Evolutionary conservation across 257 asterid species (phyloP).

Genomic region (Solanum corneliomulleri): DNA sequence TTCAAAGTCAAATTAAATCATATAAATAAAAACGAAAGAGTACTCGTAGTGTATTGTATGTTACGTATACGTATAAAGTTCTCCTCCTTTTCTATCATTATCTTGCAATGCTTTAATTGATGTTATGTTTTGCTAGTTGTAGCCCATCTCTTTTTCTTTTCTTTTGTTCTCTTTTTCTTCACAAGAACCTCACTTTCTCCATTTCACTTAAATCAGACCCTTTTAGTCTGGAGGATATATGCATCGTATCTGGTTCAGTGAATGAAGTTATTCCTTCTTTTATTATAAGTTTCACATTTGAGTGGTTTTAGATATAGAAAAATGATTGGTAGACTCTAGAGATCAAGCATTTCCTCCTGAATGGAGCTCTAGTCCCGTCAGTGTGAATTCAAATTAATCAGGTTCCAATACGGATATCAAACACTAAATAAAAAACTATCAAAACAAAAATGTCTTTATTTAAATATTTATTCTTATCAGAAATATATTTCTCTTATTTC

Average conservation of each 20-base stretch:
- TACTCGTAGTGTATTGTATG: not conserved
- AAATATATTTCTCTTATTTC: not conserved
- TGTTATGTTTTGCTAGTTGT: not conserved
- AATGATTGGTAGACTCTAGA: not conserved
- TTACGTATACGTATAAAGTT: not conserved
- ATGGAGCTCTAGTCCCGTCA: fast-evolving
- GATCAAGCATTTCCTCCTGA: not conserved
- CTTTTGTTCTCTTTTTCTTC: not conserved
- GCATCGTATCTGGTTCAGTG: not conserved
- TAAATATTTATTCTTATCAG: not conserved
- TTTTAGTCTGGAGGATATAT: not conserved
- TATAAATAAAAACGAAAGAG: not conserved
- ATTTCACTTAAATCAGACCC: not conserved
- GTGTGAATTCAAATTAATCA: fast-evolving
- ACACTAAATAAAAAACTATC: fast-evolving
- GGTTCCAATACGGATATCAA: not conserved
- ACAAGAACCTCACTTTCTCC: not conserved
- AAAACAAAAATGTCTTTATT: no score
- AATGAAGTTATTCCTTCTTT: not conserved
- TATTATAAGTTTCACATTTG: fast-evolving
- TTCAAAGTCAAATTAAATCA: not conserved
- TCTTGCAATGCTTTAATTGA: not conserved
- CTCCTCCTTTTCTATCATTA: not conserved
- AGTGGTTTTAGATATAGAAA: no score
- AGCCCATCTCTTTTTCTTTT: not conserved